phyloP scores from a whole-genome alignment of 192 early-diverging fungal genomes.

The Coemansia sp. region DNA sequence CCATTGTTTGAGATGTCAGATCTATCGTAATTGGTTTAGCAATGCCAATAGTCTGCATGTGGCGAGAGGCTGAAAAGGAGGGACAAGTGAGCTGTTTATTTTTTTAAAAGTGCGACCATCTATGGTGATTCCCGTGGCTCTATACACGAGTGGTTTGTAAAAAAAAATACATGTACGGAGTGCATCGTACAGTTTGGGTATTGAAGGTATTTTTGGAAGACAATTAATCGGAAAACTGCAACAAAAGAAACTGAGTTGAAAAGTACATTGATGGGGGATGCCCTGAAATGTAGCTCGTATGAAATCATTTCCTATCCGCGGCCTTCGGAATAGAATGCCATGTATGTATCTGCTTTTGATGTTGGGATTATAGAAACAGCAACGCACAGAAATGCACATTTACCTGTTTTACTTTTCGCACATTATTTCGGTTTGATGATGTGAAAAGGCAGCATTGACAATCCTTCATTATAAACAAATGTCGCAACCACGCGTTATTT shows the following conservation, averaged over 20 bases:
- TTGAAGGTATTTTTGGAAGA: background rate
- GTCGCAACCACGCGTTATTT: slow-evolving; percentile 1
- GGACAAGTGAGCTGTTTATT: no score
- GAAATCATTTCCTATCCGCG: background rate
- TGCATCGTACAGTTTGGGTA: background rate
- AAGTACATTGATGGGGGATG: background rate
- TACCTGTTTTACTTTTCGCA: background rate
- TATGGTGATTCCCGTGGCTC: no score
- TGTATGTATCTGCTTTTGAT: background rate
- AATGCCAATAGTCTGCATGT: background rate
- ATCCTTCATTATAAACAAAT: background rate
- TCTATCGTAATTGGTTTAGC: background rate
- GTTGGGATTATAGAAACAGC: background rate
- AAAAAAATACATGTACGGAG: background rate
- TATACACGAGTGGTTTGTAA: background rate
- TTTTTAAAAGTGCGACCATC: no score
- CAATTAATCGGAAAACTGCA: background rate
- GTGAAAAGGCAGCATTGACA: background rate
- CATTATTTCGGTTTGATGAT: background rate
- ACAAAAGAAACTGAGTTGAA: background rate
- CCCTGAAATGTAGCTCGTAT: no score
- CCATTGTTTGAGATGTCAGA: background rate
- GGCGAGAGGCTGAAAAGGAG: background rate
- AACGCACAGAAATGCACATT: background rate
- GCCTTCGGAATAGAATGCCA: background rate